Conservation (phyloP, 2,329 filamentous ascomycete species). For the Colletotrichum gigasporum region DNA sequence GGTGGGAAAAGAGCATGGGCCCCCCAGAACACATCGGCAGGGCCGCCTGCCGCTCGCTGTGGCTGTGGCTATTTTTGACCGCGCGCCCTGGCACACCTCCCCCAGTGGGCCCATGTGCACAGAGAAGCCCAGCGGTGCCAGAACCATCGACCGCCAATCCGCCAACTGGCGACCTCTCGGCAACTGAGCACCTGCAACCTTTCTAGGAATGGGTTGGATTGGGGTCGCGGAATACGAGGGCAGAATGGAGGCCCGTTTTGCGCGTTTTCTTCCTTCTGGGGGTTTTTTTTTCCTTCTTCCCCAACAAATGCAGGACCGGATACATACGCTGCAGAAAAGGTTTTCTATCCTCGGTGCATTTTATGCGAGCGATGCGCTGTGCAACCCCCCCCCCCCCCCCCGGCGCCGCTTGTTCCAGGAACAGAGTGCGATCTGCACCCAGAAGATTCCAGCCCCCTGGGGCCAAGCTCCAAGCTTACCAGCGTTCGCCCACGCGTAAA, state of each 20-base stretch:
- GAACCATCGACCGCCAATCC: no score
- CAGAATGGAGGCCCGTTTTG: not conserved
- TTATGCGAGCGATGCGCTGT: not conserved
- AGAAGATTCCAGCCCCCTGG: not conserved
- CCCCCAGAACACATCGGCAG: constrained; percentile 12
- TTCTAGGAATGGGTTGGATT: not conserved
- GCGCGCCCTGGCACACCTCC: not conserved
- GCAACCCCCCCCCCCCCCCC: not conserved
- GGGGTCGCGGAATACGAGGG: constrained; percentile 20
- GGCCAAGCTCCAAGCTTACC: no score
- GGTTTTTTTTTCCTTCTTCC: not conserved
- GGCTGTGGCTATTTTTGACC: constrained; percentile 32
- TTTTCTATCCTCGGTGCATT: not conserved
- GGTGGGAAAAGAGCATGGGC: not conserved
- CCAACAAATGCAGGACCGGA: no score
- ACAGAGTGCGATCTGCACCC: constrained; percentile 5
- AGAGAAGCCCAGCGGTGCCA: no score
- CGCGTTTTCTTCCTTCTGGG: no score
- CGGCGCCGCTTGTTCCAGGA: not conserved
- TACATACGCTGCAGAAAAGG: no score
- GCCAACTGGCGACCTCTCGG: no score
- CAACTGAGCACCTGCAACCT: no score
- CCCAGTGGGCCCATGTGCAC: not conserved
- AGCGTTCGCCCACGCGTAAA: no score
- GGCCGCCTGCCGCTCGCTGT: constrained; percentile 15